These are phyloP conservation scores for Margaritispora aquatica DNA, from an alignment of 495 filamentous ascomycete species.

Conservation along the genomic window DNA sequence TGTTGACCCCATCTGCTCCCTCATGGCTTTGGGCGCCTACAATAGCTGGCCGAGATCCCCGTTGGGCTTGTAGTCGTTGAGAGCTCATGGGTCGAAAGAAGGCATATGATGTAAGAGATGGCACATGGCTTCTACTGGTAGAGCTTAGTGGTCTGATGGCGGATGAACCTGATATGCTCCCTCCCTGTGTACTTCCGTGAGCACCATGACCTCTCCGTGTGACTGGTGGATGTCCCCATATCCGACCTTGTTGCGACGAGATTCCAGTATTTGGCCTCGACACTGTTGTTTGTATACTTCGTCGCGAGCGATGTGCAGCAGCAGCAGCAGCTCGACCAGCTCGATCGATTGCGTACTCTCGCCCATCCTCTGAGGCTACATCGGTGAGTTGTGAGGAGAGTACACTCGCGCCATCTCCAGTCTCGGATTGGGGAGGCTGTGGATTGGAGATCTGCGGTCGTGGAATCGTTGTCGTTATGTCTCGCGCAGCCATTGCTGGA, in stretches of 20 bases:
- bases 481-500: slow-evolving; percentile 20
- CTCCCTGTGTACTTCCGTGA: slow-evolving; percentile 7
- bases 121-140: slow-evolving; percentile 79
- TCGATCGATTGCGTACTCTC: slow-evolving; percentile 31
- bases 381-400: slow-evolving; percentile 87
- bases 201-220: slow-evolving; percentile 32
- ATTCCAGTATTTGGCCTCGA: slow-evolving; percentile 33
- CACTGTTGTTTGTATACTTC: slow-evolving; percentile 20
- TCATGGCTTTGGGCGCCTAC: slow-evolving; percentile 21
- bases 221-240: slow-evolving; percentile 40
- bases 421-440: slow-evolving; percentile 23
- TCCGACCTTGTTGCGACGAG: slow-evolving; percentile 43
- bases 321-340: slow-evolving; percentile 23
- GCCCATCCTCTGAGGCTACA: slow-evolving; percentile 47
- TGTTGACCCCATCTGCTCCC: slow-evolving; percentile 9
- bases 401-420: slow-evolving; percentile 48
- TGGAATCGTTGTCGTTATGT: slow-evolving; percentile 25
- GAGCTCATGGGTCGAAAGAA: slow-evolving; percentile 98
- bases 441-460: slow-evolving; percentile 34
- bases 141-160: slow-evolving; percentile 53
- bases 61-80: slow-evolving; percentile 86
- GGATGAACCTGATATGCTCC: slow-evolving; percentile 35
- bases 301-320: slow-evolving; percentile 23
- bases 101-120: slow-evolving; percentile 77
- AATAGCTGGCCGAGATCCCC: slow-evolving; percentile 44